Evolutionary conservation across 2,329 filamentous ascomycete species (phyloP).

Genomic region (Lasiodiplodia hormozganensis): DNA sequence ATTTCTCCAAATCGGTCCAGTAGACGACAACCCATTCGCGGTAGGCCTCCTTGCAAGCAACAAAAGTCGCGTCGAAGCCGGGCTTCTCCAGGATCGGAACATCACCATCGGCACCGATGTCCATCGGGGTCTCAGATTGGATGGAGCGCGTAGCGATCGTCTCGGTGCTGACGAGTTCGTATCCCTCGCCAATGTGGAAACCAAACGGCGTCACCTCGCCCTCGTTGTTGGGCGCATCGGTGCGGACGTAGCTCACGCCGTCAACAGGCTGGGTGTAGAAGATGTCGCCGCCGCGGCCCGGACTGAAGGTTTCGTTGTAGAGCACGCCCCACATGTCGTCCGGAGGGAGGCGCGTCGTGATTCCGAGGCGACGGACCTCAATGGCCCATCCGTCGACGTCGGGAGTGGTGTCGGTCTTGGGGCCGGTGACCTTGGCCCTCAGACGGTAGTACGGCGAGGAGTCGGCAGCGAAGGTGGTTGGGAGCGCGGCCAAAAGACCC

Average conservation of each 20-base stretch:
- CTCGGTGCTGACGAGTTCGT: not conserved
- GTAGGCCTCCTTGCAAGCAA: not conserved
- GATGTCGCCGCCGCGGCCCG: conserved; percentile 5
- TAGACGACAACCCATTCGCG: not conserved
- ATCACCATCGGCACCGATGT: not conserved
- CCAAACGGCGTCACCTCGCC: conserved; percentile 15
- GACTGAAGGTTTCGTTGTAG: not conserved
- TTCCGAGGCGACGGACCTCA: not conserved
- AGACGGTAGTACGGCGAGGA: not conserved
- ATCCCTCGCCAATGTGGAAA: not conserved
- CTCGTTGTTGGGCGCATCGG: conserved; percentile 1
- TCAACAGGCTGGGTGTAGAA: not conserved
- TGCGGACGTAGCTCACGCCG: not conserved
- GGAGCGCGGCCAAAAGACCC: not conserved
- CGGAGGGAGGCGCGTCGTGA: not conserved
- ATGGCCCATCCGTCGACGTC: not conserved
- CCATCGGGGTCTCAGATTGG: not conserved
- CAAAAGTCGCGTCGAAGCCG: not conserved
- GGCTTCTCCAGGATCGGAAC: not conserved
- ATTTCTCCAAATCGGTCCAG: not conserved
- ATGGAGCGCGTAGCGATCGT: not conserved
- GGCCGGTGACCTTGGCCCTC: conserved; percentile 4
- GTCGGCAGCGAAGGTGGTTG: not conserved
- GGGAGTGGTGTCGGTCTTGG: not conserved
- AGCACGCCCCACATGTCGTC: conserved; percentile 18